Conservation (phyloP, 2,329 filamentous ascomycete species). For the Calycina marina region DNA sequence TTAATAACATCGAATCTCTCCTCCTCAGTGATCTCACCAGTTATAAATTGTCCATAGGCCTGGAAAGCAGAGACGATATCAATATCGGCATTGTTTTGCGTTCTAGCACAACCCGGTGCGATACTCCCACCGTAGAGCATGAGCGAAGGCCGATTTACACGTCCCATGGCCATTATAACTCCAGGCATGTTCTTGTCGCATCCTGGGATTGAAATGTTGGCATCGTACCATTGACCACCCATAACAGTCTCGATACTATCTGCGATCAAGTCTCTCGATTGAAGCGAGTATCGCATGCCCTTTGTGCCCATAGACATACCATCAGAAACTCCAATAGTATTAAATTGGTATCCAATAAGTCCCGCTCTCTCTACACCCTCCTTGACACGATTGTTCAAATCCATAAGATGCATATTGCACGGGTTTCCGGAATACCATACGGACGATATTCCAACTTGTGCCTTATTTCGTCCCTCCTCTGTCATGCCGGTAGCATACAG, state of each 20-base stretch:
- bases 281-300: conserved; percentile 90
- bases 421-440: conserved; percentile 98
- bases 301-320: conserved; percentile 97
- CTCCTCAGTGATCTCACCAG: conserved; percentile 81
- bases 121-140: conserved; percentile 98
- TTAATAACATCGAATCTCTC: conserved; percentile 90
- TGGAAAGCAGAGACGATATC: conserved; percentile 98
- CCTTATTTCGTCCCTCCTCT: conserved; percentile 84
- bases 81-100: conserved; percentile 59
- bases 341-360: conserved; percentile 91
- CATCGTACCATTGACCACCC: conserved; percentile 98
- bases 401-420: conserved; percentile 97
- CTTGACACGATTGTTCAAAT: conserved; percentile 41
- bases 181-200: conserved; percentile 99
- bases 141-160: conserved; percentile 82
- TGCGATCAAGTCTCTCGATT: conserved; percentile 91
- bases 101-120: conserved; percentile 70
- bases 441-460: conserved; percentile 93
- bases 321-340: conserved; percentile 95
- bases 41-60: conserved; percentile 88
- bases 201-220: conserved; percentile 88
- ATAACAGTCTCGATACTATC: conserved; percentile 99
- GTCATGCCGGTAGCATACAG: conserved; percentile 85
- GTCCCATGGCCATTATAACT: conserved; percentile 83
- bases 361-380: conserved; percentile 61